Evolutionary conservation across 1,284 basidiomycete genomes (phyloP), one percentile per base, ranked within the genome.

Genomic region (Malassezia globosa): DNA sequence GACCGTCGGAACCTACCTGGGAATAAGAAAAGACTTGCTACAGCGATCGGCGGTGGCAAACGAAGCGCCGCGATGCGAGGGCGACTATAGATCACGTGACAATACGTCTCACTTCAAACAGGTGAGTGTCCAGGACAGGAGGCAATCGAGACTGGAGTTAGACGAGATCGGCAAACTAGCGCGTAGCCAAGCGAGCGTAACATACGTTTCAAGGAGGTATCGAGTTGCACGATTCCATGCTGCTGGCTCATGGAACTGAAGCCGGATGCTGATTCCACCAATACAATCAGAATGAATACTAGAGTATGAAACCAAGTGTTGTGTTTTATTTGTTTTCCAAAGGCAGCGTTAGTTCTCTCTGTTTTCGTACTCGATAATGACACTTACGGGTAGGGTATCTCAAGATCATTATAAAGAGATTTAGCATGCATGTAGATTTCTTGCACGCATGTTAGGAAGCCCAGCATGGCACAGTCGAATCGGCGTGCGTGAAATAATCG

Each of bases 401-500:
- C 84, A 37, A 90, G 75, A 43, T 75, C 74, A 19, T 78, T 58
- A 61, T 90, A 85, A 59, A 83, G 80, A 11, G 78, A 76, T 64
- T 80, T 27, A 29, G 87, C 84, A 63, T 82, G 81, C 46, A 92
- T 88, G 71, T 85, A 82, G 31, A 95, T 75, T 66, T 96, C 88
- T 59, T 87, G 82, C 35, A 97, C 75, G 67, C 90, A 95, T 56
- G 95, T 89, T 37, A 99, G 77, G 60, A 97, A 87, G 2, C 87
- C 87, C 4, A 92, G 86, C 82, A 97, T 92, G 2, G 84, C 94
- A 58, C 85, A 81, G 73, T 96, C 92, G 73, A 97, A 99, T 14
- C 92, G 79, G 22, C 92, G 80, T 64, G 94, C 94, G 69, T 96
- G 90, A 35, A 96, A 76, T 14, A 97, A 72, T 25, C 89, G 80